A percentile compares a stretch with the other conserved stretches of the same genome.
phyloP scores from a whole-genome alignment of 1,284 basidiomycete genomes.

The Cystobasidium slooffiae region DNA sequence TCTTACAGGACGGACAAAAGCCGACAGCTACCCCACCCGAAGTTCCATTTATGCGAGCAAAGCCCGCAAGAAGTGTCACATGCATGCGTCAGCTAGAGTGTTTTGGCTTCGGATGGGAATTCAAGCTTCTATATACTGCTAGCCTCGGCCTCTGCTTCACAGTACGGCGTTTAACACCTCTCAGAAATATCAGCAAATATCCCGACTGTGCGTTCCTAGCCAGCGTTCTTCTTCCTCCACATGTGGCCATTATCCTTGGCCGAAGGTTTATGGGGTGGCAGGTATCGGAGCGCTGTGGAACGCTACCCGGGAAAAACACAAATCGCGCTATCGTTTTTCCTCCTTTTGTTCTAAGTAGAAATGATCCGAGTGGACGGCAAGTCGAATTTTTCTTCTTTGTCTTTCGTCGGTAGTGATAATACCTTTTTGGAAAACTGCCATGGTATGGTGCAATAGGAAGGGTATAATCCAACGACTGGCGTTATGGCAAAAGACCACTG shows the following conservation, averaged over 20 bases:
- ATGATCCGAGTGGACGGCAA: not conserved
- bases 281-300: not conserved
- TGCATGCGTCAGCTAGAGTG: slow-evolving; percentile 10
- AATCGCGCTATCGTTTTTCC: slow-evolving; percentile 4
- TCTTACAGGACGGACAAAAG: slow-evolving; percentile 11
- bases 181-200: slow-evolving; percentile 5
- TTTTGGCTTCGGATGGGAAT: slow-evolving; percentile 1
- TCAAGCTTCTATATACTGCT: slow-evolving; percentile 1
- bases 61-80: slow-evolving; percentile 8
- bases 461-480: slow-evolving; percentile 11
- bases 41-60: slow-evolving; percentile 3
- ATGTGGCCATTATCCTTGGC: not conserved
- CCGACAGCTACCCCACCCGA: slow-evolving; percentile 12
- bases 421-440: slow-evolving; percentile 9
- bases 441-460: slow-evolving; percentile 7
- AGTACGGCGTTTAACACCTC: not conserved
- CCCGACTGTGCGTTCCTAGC: not conserved
- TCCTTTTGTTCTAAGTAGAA: not conserved
- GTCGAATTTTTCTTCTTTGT: slow-evolving; percentile 5
- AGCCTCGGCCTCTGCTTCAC: not conserved
- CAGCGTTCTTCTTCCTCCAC: slow-evolving; percentile 1
- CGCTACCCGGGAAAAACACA: not conserved
- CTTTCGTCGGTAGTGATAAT: slow-evolving; percentile 9
- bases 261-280: not conserved
- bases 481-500: slow-evolving; percentile 2